Evolutionary conservation across 176 grass and related monocot species (phyloP).

Genomic region (Tuctoria greenei): DNA sequence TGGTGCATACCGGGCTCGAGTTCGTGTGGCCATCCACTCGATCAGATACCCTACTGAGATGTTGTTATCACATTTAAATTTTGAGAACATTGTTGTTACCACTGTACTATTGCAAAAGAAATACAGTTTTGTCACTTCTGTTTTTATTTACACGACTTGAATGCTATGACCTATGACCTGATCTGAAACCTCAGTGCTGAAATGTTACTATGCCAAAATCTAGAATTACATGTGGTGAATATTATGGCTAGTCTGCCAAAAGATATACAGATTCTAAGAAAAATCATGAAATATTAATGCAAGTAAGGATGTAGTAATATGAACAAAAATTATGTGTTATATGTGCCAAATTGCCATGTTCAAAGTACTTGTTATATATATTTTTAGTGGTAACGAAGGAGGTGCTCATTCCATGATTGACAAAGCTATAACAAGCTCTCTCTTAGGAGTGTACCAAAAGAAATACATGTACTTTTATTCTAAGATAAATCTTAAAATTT

Average conservation of each 20-base stretch:
- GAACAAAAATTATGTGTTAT: not conserved
- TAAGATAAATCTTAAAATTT: not conserved
- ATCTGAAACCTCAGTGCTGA: constrained; percentile 7
- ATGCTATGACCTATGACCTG: constrained; percentile 6
- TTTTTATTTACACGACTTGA: constrained; percentile 1
- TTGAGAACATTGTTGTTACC: not conserved
- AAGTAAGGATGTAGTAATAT: not conserved
- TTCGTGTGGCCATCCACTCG: not conserved
- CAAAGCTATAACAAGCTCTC: not conserved
- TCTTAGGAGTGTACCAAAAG: constrained; percentile 10
- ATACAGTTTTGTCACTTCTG: constrained; percentile 1
- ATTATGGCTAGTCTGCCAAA: not conserved
- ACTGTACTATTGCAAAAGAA: constrained; percentile 11
- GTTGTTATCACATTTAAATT: not conserved
- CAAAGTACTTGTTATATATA: too few species aligned
- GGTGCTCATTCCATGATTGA: not conserved
- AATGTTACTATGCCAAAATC: not conserved
- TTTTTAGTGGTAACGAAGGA: too few species aligned
- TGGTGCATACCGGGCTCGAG: not conserved
- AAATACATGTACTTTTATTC: not conserved
- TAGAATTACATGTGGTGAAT: not conserved
- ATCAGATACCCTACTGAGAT: not conserved
- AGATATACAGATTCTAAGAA: not conserved
- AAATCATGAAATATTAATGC: not conserved
- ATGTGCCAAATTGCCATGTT: too few species aligned